Percentiles rank a stretch among this genome's conserved stretches.
These are phyloP conservation scores for Scheffersomyces stipitis DNA, from an alignment of 805 yeast species.

Conservation along the genomic window DNA sequence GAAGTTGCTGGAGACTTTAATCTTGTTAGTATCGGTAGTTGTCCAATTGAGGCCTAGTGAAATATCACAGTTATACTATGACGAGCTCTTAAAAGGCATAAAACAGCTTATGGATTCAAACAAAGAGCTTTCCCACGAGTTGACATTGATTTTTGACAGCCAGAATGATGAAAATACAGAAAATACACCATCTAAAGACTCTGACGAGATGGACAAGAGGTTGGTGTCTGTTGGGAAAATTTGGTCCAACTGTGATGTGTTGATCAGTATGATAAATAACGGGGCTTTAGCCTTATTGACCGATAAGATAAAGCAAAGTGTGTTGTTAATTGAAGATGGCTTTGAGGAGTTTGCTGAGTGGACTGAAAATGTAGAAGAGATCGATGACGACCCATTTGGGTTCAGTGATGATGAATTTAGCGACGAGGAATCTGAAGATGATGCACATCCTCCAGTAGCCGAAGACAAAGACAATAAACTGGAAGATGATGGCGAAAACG, in stretches of 20 bases:
- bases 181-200: slow-evolving; percentile 1
- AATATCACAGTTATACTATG: slow-evolving; percentile 38
- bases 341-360: slow-evolving; percentile 69
- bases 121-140: slow-evolving; percentile 23
- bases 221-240: slow-evolving; percentile 63
- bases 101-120: slow-evolving; percentile 17
- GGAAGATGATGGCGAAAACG: slow-evolving; percentile 13
- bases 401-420: slow-evolving; percentile 31
- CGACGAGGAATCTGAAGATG: slow-evolving; percentile 14
- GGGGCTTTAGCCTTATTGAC: slow-evolving; percentile 59
- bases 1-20: slow-evolving; percentile 44
- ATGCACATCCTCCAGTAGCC: slow-evolving; percentile 17
- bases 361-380: slow-evolving; percentile 57
- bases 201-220: slow-evolving; percentile 37
- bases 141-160: slow-evolving; percentile 22
- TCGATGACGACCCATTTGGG: slow-evolving; percentile 55
- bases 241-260: slow-evolving; percentile 65
- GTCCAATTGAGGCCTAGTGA: slow-evolving; percentile 26
- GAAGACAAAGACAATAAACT: slow-evolving; percentile 15
- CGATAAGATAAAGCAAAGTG: slow-evolving; percentile 42
- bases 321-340: slow-evolving; percentile 56
- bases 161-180: slow-evolving; percentile 10
- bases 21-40: slow-evolving; percentile 45
- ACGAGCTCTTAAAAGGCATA: slow-evolving; percentile 29
- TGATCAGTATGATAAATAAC: slow-evolving; percentile 39